phyloP scores from a whole-genome alignment of 1,284 basidiomycete species.

The Rhodotorula sp. region DNA sequence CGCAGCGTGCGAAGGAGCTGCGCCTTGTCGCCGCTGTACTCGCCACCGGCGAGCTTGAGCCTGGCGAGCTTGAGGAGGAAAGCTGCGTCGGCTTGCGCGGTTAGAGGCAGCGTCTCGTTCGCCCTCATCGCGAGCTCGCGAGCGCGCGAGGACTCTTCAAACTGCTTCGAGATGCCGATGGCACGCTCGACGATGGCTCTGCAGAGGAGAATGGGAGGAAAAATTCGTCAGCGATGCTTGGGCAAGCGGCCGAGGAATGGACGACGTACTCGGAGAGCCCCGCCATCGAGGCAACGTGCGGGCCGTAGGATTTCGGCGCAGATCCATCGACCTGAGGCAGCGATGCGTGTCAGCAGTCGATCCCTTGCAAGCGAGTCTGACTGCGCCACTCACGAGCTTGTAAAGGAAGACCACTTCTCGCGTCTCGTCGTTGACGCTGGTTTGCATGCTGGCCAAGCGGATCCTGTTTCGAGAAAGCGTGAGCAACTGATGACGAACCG shows the following conservation, averaged over 20 bases:
- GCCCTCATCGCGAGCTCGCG: conserved; percentile 67
- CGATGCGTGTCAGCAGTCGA: not conserved
- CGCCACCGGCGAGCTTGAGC: conserved; percentile 2
- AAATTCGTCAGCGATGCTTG: conserved; percentile 47
- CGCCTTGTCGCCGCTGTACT: conserved; percentile 1
- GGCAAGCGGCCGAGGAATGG: conserved; percentile 62
- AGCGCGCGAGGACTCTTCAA: conserved; percentile 62
- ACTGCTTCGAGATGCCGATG: conserved; percentile 79
- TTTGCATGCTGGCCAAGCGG: conserved; percentile 90
- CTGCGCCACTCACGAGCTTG: conserved; percentile 72
- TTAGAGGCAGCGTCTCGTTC: conserved; percentile 63
- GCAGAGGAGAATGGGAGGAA: conserved; percentile 49
- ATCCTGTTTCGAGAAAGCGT: conserved; percentile 58
- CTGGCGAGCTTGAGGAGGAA: conserved; percentile 56
- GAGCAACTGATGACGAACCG: not conserved
- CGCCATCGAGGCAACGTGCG: conserved; percentile 44
- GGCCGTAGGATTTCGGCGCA: conserved; percentile 45
- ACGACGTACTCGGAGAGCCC: conserved; percentile 34
- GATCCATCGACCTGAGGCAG: conserved; percentile 33
- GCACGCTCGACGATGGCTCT: conserved; percentile 71
- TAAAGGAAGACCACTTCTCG: conserved; percentile 87
- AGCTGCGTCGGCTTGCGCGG: conserved; percentile 80
- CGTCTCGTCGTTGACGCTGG: conserved; percentile 83
- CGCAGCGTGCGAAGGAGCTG: conserved; percentile 26
- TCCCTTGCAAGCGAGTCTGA: conserved; percentile 54